Base-by-base conservation (phyloP, 106 monocot species). In the Acorus calamus region DNA sequence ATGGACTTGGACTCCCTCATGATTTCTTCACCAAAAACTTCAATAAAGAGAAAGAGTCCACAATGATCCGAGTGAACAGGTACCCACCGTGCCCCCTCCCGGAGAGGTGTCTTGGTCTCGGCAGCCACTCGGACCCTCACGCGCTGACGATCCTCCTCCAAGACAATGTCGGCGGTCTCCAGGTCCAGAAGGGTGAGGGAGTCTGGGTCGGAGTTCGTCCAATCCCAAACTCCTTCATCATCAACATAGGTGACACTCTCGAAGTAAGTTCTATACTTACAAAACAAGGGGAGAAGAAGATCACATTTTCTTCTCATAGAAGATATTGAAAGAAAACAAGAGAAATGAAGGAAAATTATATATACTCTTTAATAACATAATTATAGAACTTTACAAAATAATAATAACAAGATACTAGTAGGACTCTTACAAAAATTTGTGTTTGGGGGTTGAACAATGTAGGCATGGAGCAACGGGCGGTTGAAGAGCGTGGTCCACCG, bases 61-160 rank as follows among this genome's bases (percentile, higher is more conserved):
- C 57, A 41, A 68, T 68, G 47, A 44, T 68, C 46, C n/a, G 68
- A 47, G 68, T 68, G 8, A 68, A 68, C 6, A 45, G 57, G 4
- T 68, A 68, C 14, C 68, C 68, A 4, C 68, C 68, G 10, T 68
- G 68, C 48, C 68, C 68, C n/a, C 57, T 68, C 9, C 68, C 57
- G 4, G 68, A 68, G 14, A 68, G 48, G 46, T 68, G 68, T 46
- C 12, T 68, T 49, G 68, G 68, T 1, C 68, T 68, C 2, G 68
- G 68, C 28, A 68, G 68, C 68, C 68, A 68, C 57, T 55, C 68
- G 0, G 57, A 68, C 54, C 68, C 57, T 47, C 68, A 68, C 42
- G 7, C 57, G 10, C 13, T 68, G 3, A 68, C 68, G 7, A 68
- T 68, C 57, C 11, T 68, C 28, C 46, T 68, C 57, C 68, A 68